Percentiles rank a stretch among this genome's conserved stretches.
Evolutionary conservation across 495 filamentous ascomycete species (phyloP).

Genomic region (Penicillium macrosclerotiorum): DNA sequence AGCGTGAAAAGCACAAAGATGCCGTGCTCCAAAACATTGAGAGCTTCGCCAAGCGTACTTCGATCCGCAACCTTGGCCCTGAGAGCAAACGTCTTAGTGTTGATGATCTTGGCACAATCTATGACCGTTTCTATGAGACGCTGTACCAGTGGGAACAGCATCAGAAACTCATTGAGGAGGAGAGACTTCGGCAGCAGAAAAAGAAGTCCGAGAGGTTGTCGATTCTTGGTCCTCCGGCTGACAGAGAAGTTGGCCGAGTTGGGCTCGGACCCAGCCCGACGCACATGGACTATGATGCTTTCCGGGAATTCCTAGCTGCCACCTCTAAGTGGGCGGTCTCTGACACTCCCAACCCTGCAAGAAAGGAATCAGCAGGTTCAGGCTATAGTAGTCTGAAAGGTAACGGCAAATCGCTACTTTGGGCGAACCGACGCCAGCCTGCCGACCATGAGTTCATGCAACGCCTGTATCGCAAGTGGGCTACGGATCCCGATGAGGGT

Average conservation of each 20-base stretch:
- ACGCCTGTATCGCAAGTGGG: slow-evolving; percentile 86
- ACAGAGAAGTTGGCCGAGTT: slow-evolving; percentile 66
- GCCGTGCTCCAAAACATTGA: slow-evolving; percentile 91
- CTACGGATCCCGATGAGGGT: slow-evolving; percentile 67
- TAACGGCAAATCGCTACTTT: slow-evolving; percentile 52
- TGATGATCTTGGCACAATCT: slow-evolving; percentile 83
- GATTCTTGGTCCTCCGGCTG: slow-evolving; percentile 37
- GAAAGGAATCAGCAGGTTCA: slow-evolving; percentile 54
- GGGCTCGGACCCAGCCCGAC: slow-evolving; percentile 84
- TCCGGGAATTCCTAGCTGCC: slow-evolving; percentile 86
- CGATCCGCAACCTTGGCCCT: slow-evolving; percentile 90
- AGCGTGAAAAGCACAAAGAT: slow-evolving; percentile 88
- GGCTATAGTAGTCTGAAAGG: slow-evolving; percentile 49
- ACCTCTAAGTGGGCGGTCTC: slow-evolving; percentile 89
- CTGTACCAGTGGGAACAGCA: slow-evolving; percentile 88
- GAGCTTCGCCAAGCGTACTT: slow-evolving; percentile 93
- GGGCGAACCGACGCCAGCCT: slow-evolving; percentile 77
- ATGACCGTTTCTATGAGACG: slow-evolving; percentile 88
- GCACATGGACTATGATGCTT: slow-evolving; percentile 94
- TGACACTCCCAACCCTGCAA: slow-evolving; percentile 63
- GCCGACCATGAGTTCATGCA: slow-evolving; percentile 95
- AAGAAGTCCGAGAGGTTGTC: slow-evolving; percentile 52
- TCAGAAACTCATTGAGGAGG: slow-evolving; percentile 70
- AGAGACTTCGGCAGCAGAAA: slow-evolving; percentile 58
- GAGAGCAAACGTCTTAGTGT: slow-evolving; percentile 86